Conservation (phyloP, 306 rosid species). For the Astragalus glycyphyllos region DNA sequence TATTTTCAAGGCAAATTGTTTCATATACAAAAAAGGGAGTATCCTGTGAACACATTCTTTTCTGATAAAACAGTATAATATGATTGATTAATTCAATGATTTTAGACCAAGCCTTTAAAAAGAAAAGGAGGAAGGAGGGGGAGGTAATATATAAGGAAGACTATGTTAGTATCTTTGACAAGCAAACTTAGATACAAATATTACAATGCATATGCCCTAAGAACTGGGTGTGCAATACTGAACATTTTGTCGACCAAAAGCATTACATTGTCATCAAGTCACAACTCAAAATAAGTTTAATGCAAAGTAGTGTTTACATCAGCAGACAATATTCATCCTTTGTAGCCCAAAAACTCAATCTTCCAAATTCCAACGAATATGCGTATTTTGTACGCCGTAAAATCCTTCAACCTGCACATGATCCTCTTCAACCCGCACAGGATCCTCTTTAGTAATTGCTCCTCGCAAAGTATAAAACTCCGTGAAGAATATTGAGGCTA, state of each 20-base stretch:
- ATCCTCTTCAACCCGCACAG: no score
- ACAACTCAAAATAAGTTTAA: no score
- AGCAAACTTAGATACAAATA: slow-evolving; percentile 2
- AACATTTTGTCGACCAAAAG: slow-evolving; percentile 1
- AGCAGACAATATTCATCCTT: no score
- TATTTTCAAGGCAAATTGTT: background rate
- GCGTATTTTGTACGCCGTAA: no score
- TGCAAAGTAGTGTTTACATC: no score
- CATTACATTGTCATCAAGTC: no score
- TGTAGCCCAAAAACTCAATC: no score
- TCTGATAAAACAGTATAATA: background rate
- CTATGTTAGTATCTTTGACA: background rate
- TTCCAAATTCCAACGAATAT: no score
- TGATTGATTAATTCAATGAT: slow-evolving; percentile 8
- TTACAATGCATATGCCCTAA: slow-evolving; percentile 3
- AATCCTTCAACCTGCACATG: no score
- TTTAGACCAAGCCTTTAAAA: slow-evolving; percentile 29
- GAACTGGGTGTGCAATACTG: background rate
- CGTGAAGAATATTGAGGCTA: no score
- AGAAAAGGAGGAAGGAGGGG: background rate
- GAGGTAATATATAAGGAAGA: slow-evolving; percentile 1
- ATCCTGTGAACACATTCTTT: background rate
- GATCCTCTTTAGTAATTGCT: no score
- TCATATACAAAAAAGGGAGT: background rate
- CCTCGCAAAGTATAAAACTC: no score